Conservation (phyloP, 495 filamentous ascomycete genomes). For the Podospora didyma region DNA sequence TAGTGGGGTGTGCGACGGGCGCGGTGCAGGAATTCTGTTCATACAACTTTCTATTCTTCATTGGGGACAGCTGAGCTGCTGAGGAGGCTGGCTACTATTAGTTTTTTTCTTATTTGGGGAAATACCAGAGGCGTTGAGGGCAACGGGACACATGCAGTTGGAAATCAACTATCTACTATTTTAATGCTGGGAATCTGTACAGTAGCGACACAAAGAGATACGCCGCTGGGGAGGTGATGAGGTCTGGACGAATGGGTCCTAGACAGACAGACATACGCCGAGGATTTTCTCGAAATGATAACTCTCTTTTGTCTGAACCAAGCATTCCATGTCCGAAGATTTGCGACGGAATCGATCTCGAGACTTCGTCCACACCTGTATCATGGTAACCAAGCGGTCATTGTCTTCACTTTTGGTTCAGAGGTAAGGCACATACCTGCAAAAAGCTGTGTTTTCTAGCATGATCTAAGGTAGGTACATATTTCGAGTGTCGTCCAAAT, state of each 20-base stretch:
- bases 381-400: no score
- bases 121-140: constrained; percentile 27
- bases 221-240: neutral
- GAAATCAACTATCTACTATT: constrained; percentile 9
- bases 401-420: no score
- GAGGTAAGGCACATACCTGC: no score
- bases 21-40: constrained; percentile 10
- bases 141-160: neutral
- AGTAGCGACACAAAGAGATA: neutral
- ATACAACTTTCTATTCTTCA: constrained; percentile 21
- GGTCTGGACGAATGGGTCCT: neutral
- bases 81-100: constrained; percentile 9
- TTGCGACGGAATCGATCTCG: no score
- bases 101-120: constrained; percentile 12
- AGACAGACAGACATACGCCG: neutral
- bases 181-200: constrained; percentile 8
- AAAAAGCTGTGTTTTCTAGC: no score
- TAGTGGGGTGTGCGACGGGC: neutral
- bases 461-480: no score
- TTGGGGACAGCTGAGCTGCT: constrained; percentile 20
- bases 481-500: no score
- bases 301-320: neutral
- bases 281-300: neutral
- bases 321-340: no score
- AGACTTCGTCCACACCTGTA: no score